phyloP scores from a whole-genome alignment of 169 alveolate species.

The Cryptosporidium tyzzeri region DNA sequence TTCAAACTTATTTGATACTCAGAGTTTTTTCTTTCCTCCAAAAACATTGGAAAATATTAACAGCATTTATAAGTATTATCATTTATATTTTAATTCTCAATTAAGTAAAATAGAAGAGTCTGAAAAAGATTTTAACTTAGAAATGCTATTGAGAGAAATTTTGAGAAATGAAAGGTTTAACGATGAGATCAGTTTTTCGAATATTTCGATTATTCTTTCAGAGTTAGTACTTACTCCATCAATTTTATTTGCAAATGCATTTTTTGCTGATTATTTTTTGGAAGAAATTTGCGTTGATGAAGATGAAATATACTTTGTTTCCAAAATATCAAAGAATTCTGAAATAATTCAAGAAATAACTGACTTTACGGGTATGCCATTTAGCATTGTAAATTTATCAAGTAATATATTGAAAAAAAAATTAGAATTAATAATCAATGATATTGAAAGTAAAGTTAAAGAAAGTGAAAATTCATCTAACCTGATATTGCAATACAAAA shows the following conservation, averaged over 20 bases:
- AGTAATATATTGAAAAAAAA: constrained; percentile 32
- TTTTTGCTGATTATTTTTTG: not conserved
- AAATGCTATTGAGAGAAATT: constrained; percentile 16
- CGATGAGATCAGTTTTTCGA: constrained; percentile 12
- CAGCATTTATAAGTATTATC: constrained; percentile 33
- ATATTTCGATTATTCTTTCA: constrained; percentile 36
- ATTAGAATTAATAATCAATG: not conserved
- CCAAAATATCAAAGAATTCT: constrained; percentile 17
- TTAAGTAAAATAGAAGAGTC: not conserved
- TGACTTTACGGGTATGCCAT: constrained; percentile 30
- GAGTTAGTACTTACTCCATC: constrained; percentile 29
- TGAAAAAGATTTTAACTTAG: constrained; percentile 5
- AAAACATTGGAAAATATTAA: constrained; percentile 7
- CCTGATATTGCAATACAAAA: constrained; percentile 1
- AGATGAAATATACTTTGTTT: not conserved
- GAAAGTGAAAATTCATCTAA: not conserved
- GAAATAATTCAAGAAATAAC: constrained; percentile 27
- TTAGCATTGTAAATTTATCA: constrained; percentile 19
- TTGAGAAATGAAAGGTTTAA: not conserved
- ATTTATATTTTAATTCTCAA: constrained; percentile 22
- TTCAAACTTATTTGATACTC: not conserved
- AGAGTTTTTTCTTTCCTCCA: not conserved
- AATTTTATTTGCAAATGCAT: constrained; percentile 44
- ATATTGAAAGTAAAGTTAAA: not conserved
- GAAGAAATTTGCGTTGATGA: not conserved